Conservation (phyloP, 257 asterid genomes). For the Solanum verrucosum region DNA sequence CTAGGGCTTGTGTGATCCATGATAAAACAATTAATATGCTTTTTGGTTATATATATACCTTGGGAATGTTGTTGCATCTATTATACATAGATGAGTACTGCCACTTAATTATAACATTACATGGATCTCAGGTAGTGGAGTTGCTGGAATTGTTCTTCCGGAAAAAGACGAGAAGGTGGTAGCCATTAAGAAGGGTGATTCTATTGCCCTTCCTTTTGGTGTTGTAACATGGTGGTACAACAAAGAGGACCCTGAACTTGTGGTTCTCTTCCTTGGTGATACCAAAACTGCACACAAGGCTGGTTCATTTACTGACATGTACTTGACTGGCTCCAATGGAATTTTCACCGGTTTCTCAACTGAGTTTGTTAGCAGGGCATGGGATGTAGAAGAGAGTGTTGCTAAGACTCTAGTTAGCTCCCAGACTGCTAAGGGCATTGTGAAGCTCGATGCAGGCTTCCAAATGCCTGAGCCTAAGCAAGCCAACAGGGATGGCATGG, state of each 20-base stretch:
- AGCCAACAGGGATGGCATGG: conserved; percentile 53
- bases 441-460: conserved; percentile 33
- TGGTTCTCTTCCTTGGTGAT: conserved; percentile 64
- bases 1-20: neutral
- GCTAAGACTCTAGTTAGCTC: conserved; percentile 48
- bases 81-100: neutral
- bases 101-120: neutral
- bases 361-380: conserved; percentile 60
- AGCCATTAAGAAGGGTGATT: conserved; percentile 79
- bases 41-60: neutral
- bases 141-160: conserved; percentile 73
- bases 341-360: conserved; percentile 70
- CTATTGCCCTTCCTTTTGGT: conserved; percentile 84
- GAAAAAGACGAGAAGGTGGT: conserved; percentile 81
- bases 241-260: conserved; percentile 66
- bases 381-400: conserved; percentile 48
- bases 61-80: neutral
- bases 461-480: conserved; percentile 59
- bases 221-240: conserved; percentile 86
- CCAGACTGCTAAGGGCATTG: conserved; percentile 40
- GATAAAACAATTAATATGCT: neutral
- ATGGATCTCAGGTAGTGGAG: conserved; percentile 48
- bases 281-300: conserved; percentile 58
- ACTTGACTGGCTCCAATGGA: conserved; percentile 58
- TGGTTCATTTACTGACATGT: conserved; percentile 59